Evolutionary conservation across 345 rosid species (phyloP).

Genomic region (Geranium rotundifolium): DNA sequence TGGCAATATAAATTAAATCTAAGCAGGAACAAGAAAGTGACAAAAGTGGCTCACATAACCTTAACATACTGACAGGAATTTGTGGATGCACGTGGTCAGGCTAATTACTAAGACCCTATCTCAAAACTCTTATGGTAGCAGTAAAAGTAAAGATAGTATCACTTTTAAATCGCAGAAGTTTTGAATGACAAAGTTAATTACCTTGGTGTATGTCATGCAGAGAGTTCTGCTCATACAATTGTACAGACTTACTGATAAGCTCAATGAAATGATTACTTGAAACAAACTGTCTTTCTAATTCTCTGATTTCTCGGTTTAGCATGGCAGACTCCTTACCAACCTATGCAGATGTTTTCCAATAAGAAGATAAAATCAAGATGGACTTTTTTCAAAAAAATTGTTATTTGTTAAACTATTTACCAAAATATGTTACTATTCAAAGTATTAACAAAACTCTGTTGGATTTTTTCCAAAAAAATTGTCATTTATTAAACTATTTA

Average conservation of each 20-base stretch:
- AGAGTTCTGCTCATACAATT: slow-evolving; percentile 36
- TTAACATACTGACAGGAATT: no score
- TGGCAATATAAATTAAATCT: no score
- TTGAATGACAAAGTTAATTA: slow-evolving; percentile 11
- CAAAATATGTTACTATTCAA: no score
- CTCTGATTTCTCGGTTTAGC: slow-evolving; percentile 48
- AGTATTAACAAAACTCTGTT: no score
- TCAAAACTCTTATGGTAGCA: not conserved
- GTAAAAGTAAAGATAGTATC: not conserved
- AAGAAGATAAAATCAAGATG: not conserved
- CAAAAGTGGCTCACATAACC: no score
- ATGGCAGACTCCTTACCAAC: slow-evolving; percentile 45
- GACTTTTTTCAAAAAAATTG: no score
- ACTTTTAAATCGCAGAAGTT: not conserved
- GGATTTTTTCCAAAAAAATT: no score
- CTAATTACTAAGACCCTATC: no score
- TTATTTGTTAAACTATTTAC: no score
- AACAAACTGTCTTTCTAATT: slow-evolving; percentile 41
- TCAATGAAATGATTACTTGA: slow-evolving; percentile 33
- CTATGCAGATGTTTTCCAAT: slow-evolving; percentile 17
- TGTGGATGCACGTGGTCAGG: no score
- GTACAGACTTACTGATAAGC: slow-evolving; percentile 39
- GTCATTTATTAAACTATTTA: no score
- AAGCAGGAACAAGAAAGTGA: no score
- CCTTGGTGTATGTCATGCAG: slow-evolving; percentile 48